Evolutionary conservation across 2,329 filamentous ascomycete genomes (phyloP), one percentile per base, ranked within the genome.

Genomic region (Aspergillus luchuensis): DNA sequence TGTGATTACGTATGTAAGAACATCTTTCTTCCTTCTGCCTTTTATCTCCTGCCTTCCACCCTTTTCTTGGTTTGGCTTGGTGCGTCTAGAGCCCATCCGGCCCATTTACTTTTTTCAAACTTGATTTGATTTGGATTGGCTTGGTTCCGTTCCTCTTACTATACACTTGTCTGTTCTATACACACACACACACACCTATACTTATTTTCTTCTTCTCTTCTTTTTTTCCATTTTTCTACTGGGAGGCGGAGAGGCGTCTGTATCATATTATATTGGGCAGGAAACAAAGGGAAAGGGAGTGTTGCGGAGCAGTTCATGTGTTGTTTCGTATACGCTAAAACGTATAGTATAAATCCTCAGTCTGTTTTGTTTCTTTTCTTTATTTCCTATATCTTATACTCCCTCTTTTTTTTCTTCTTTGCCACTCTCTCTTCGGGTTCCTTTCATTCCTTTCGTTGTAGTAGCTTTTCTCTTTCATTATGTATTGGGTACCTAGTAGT

Each of bases 221-320:
- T 28, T 48, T 28, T 49, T 65, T 41, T 36, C 30, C 30, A 11
- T 33, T 36, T 15, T 15, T 6, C 5, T 36, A 36, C 11, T 36
- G 33, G 11, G 33, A 13, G 33, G 33, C 33, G 33, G 33, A 36
- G 33, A 36, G 43, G 28, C 43, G 51, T 57, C 33, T 62, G 57
- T 66, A 65, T 60, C 55, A 65, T 63, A 64, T 64, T 36, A 36
- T 36, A 36, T 36, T 36, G 33, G 33, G 33, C 33, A 36, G 4
- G 33, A 36, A 36, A 8, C 25, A 8, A 13, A 36, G 11, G 33
- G 51, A 52, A 60, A 51, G 49, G 57, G 58, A 50, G 63, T 57
- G 59, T 61, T 61, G 58, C 7, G 60, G 58, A 54, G 47, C 48
- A 36, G 11, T 36, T 36, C 33, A 1, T 36, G 33, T 36, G 33